phyloP scores from a whole-genome alignment of 2,329 filamentous ascomycete genomes.

The Rachicladosporium sp. region DNA sequence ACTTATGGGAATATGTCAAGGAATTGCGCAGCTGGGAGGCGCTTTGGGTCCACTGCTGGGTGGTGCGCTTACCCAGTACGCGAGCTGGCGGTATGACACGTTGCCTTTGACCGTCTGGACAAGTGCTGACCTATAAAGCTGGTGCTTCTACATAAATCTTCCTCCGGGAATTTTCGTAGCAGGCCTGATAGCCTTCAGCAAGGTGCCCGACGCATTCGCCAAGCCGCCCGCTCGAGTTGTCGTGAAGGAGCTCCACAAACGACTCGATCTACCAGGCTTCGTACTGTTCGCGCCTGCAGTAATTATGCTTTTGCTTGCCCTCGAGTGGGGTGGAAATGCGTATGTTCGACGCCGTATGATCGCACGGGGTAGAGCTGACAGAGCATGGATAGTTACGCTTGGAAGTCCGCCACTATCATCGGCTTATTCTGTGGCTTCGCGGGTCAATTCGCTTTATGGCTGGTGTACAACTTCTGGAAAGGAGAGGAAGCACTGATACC shows the following conservation, averaged over 20 bases:
- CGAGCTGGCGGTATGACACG: conserved; percentile 1
- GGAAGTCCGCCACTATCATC: conserved; percentile 24
- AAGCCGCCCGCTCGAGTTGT: conserved; percentile 11
- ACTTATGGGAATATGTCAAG: conserved; percentile 12
- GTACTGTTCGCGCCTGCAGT: conserved; percentile 22
- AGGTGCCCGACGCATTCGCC: conserved; percentile 17
- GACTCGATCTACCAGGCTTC: conserved; percentile 28
- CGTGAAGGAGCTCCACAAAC: conserved; percentile 16
- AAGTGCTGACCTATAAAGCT: conserved; percentile 1
- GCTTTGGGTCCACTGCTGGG: conserved; percentile 9
- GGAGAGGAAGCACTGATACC: conserved; percentile 29
- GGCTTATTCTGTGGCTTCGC: conserved; percentile 24
- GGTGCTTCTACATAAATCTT: conserved; percentile 32
- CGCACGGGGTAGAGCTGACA: background rate
- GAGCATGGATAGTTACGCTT: conserved; percentile 10
- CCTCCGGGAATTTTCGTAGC: conserved; percentile 30
- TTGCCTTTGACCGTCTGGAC: conserved; percentile 14
- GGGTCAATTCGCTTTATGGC: conserved; percentile 20
- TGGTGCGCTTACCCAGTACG: conserved; percentile 10
- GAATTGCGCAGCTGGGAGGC: conserved; percentile 5
- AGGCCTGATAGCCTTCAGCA: conserved; percentile 19
- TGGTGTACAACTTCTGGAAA: conserved; percentile 24
- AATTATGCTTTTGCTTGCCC: conserved; percentile 26
- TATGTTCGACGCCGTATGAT: conserved; percentile 5
- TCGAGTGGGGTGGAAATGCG: conserved; percentile 26